These are phyloP conservation scores for Exsudoporus floridanus DNA, from an alignment of 1,284 basidiomycete genomes.

Conservation along the genomic window DNA sequence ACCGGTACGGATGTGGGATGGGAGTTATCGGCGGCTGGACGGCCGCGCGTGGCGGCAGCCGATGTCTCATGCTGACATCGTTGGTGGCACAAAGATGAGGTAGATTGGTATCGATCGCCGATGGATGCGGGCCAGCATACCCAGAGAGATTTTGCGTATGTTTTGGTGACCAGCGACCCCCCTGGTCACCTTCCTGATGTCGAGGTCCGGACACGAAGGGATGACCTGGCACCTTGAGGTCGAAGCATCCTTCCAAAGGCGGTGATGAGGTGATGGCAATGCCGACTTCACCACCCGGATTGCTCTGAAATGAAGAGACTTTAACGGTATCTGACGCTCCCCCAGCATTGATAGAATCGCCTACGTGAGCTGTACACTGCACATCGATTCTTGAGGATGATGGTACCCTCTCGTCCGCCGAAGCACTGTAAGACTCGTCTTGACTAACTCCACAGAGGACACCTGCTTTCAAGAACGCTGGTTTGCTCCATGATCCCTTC, in stretches of 20 bases:
- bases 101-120: constrained; percentile 23
- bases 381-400: constrained; percentile 35
- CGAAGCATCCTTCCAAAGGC: constrained; percentile 36
- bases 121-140: constrained; percentile 51
- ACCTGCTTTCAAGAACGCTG: constrained; percentile 51
- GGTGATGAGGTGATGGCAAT: constrained; percentile 68
- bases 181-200: constrained; percentile 14
- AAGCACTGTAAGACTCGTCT: constrained; percentile 23
- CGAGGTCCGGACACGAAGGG: constrained; percentile 40
- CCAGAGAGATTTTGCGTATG: constrained; percentile 34
- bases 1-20: constrained; percentile 29
- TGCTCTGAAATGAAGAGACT: constrained; percentile 19
- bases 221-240: constrained; percentile 48
- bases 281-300: constrained; percentile 45
- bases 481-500: constrained; percentile 59
- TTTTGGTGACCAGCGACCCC: constrained; percentile 7
- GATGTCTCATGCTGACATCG: constrained; percentile 46
- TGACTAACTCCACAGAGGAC: constrained; percentile 36
- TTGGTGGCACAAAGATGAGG: constrained; percentile 26
- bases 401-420: constrained; percentile 33
- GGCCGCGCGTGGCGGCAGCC: constrained; percentile 49
- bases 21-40: constrained; percentile 20
- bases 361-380: constrained; percentile 45
- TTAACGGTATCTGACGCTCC: constrained; percentile 26
- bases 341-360: constrained; percentile 33